phyloP scores from a whole-genome alignment of 2,329 filamentous ascomycete species.

The Pseudocercospora fijiensis region DNA sequence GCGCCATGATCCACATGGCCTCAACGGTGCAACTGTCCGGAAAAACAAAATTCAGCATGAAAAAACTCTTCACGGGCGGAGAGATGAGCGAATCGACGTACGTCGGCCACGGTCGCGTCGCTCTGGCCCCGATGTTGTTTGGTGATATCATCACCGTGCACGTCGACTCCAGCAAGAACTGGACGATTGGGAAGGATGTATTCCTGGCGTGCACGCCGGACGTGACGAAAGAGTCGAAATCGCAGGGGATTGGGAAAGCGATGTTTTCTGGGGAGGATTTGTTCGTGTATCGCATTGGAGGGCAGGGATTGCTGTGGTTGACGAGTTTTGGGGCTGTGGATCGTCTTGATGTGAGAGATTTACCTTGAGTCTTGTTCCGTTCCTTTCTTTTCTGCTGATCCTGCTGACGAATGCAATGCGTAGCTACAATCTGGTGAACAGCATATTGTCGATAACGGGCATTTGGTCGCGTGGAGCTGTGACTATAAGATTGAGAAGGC shows the following conservation, averaged over 20 bases:
- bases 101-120: slow-evolving; percentile 82
- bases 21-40: slow-evolving; percentile 78
- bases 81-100: slow-evolving; percentile 75
- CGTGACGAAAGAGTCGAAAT: slow-evolving; percentile 75
- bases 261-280: slow-evolving; percentile 90
- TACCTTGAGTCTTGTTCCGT: too few relatives aligned
- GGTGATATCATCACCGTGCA: slow-evolving; percentile 81
- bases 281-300: slow-evolving; percentile 77
- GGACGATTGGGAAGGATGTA: slow-evolving; percentile 81
- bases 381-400: neutral
- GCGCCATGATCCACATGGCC: slow-evolving; percentile 90
- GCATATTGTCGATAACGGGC: slow-evolving; percentile 63
- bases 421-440: slow-evolving; percentile 65
- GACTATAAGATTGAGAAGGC: slow-evolving; percentile 89
- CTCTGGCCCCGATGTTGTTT: slow-evolving; percentile 73
- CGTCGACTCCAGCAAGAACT: slow-evolving; percentile 67
- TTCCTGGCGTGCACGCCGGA: slow-evolving; percentile 83
- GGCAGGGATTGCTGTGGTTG: slow-evolving; percentile 82
- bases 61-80: slow-evolving; percentile 78
- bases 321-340: slow-evolving; percentile 92
- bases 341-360: slow-evolving; percentile 81
- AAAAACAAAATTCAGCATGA: slow-evolving; percentile 75
- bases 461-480: slow-evolving; percentile 93
- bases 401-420: neutral
- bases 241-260: slow-evolving; percentile 76